Evolutionary conservation across 768 basidiomycete genomes (phyloP).

Genomic region (Gautieria morchelliformis): DNA sequence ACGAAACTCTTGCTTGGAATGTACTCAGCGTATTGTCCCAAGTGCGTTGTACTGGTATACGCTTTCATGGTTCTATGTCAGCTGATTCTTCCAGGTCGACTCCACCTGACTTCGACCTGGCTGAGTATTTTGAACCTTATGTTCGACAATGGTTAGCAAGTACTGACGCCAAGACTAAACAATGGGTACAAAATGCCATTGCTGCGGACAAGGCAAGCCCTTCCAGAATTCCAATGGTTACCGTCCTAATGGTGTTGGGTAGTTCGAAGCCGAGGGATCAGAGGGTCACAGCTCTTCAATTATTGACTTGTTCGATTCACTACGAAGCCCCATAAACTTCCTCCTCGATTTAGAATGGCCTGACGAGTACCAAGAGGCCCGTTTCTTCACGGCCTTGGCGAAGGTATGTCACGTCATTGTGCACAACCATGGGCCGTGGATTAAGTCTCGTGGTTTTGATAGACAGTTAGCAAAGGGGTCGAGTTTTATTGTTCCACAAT

Average conservation of each 20-base stretch:
- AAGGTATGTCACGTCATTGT: slow-evolving; percentile 44
- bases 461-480: slow-evolving; percentile 88
- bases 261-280: slow-evolving; percentile 71
- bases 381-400: slow-evolving; percentile 81
- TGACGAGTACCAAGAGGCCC: slow-evolving; percentile 78
- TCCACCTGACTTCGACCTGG: slow-evolving; percentile 55
- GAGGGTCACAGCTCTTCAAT: slow-evolving; percentile 95
- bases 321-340: slow-evolving; percentile 84
- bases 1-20: slow-evolving; percentile 68
- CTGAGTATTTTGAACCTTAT: slow-evolving; percentile 77
- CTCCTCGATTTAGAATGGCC: slow-evolving; percentile 88
- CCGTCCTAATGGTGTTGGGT: neutral
- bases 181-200: slow-evolving; percentile 92
- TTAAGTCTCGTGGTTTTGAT: slow-evolving; percentile 1
- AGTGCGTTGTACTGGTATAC: slow-evolving; percentile 36
- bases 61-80: too few species aligned
- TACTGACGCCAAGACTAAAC: slow-evolving; percentile 80
- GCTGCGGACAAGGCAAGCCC: slow-evolving; percentile 63
- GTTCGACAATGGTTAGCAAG: slow-evolving; percentile 83
- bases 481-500: slow-evolving; percentile 86
- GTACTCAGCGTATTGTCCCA: slow-evolving; percentile 69
- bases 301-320: slow-evolving; percentile 89
- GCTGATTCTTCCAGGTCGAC: slow-evolving; percentile 2
- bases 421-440: neutral
- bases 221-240: neutral